A percentile compares a stretch with the other conserved stretches of the same genome.
Conservation (phyloP, 1,139 yeast species). For the Wickerhamiella infanticola region DNA sequence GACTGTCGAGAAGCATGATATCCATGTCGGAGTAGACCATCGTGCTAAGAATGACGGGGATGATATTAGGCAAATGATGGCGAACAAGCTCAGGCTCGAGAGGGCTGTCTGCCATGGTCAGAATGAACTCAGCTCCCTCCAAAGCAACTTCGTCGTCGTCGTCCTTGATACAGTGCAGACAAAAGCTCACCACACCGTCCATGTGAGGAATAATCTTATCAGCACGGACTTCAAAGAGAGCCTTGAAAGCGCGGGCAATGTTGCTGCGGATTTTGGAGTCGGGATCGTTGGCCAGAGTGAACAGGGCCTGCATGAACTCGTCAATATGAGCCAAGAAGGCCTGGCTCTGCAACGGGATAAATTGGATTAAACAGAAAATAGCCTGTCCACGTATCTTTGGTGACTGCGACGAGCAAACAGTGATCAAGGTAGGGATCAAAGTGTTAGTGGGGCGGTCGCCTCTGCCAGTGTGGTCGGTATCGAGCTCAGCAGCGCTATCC, state of each 20-base stretch:
- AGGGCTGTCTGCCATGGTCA: constrained; percentile 52
- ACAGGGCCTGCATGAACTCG: constrained; percentile 45
- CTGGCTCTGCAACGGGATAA: constrained; percentile 54
- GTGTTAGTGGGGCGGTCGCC: constrained; percentile 54
- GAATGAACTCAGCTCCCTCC: constrained; percentile 85
- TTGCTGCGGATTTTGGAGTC: constrained; percentile 50
- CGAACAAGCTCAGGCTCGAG: constrained; percentile 25
- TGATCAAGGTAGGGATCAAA: constrained; percentile 49
- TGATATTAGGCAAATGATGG: constrained; percentile 42
- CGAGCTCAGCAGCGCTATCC: constrained; percentile 48
- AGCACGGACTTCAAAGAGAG: constrained; percentile 60
- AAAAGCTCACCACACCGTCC: constrained; percentile 70
- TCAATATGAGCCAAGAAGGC: constrained; percentile 52
- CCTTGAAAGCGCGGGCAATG: constrained; percentile 66
- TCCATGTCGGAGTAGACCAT: constrained; percentile 88
- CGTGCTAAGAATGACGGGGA: constrained; percentile 61
- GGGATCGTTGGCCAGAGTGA: constrained; percentile 40
- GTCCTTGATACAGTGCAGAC: constrained; percentile 63
- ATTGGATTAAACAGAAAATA: constrained; percentile 61
- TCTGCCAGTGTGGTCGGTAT: constrained; percentile 46
- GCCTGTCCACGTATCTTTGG: constrained; percentile 46
- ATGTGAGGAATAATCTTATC: constrained; percentile 69
- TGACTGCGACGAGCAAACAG: constrained; percentile 28
- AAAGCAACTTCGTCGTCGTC: constrained; percentile 61
- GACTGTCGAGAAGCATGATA: constrained; percentile 44